phyloP scores from a whole-genome alignment of 2,329 filamentous ascomycete genomes.

The Helotiales sp. region DNA sequence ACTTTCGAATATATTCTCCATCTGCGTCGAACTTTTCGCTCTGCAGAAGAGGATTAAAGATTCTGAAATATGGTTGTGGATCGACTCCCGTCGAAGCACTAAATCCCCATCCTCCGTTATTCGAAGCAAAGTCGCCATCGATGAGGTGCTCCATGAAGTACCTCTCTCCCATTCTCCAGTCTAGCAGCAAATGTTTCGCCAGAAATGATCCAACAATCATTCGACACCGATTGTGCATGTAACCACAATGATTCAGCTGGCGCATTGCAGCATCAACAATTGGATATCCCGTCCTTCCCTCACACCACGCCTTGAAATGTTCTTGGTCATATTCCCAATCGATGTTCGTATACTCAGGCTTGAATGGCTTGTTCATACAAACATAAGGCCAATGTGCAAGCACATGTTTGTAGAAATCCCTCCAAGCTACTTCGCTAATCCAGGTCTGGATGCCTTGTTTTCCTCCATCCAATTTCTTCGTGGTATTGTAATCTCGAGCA shows the following conservation, averaged over 20 bases:
- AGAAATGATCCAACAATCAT: conserved; percentile 85
- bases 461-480: conserved; percentile 65
- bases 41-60: conserved; percentile 85
- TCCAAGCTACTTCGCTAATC: conserved; percentile 84
- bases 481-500: conserved; percentile 63
- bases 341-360: conserved; percentile 81
- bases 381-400: conserved; percentile 83
- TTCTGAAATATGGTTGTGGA: conserved; percentile 85
- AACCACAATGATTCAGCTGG: conserved; percentile 66
- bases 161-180: conserved; percentile 80
- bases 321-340: conserved; percentile 74
- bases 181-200: conserved; percentile 75
- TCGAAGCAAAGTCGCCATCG: conserved; percentile 37
- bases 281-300: conserved; percentile 75
- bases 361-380: conserved; percentile 77
- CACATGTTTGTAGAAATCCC: conserved; percentile 87
- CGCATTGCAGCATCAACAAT: conserved; percentile 88
- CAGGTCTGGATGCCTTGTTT: conserved; percentile 66
- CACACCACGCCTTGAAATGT: conserved; percentile 72
- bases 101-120: conserved; percentile 38
- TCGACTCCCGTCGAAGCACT: conserved; percentile 73
- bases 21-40: conserved; percentile 81
- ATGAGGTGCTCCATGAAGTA: conserved; percentile 75
- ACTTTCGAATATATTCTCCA: conserved; percentile 78
- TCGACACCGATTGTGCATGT: conserved; percentile 83